Conservation (phyloP, 805 yeast genomes). For the Blastobotrys attinorum region DNA sequence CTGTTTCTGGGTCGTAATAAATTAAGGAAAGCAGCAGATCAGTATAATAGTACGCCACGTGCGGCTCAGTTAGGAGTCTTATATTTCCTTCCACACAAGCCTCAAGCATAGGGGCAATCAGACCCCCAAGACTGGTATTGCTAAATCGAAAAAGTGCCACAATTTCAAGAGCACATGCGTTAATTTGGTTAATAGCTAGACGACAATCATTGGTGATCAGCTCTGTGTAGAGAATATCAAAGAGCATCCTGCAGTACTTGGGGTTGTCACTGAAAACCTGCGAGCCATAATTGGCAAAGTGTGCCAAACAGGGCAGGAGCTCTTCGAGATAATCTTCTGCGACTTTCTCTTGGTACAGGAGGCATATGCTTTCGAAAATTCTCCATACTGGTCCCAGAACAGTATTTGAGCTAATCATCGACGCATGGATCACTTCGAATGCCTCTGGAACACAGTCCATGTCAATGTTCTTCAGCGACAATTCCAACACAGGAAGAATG, state of each 20-base stretch:
- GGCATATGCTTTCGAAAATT: slow-evolving; percentile 45
- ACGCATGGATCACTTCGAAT: slow-evolving; percentile 65
- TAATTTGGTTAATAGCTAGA: neutral
- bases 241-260: neutral
- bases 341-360: slow-evolving; percentile 32
- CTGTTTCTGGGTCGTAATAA: neutral
- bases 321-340: slow-evolving; percentile 61
- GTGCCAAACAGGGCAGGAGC: slow-evolving; percentile 60
- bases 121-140: neutral
- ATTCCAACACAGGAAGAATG: slow-evolving; percentile 51
- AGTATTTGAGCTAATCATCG: slow-evolving; percentile 47
- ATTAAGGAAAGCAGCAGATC: neutral
- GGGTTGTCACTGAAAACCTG: slow-evolving; percentile 35
- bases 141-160: neutral
- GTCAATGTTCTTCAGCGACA: slow-evolving; percentile 54
- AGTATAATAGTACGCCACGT: neutral
- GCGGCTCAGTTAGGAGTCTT: neutral
- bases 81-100: neutral
- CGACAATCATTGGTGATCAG: neutral
- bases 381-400: slow-evolving; percentile 73
- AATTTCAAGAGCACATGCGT: neutral
- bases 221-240: neutral
- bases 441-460: slow-evolving; percentile 69
- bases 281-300: slow-evolving; percentile 55
- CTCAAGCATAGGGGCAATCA: neutral